These are phyloP conservation scores for Hypoxylon sp. DNA, from an alignment of 2,329 filamentous ascomycete species.

Conservation along the genomic window DNA sequence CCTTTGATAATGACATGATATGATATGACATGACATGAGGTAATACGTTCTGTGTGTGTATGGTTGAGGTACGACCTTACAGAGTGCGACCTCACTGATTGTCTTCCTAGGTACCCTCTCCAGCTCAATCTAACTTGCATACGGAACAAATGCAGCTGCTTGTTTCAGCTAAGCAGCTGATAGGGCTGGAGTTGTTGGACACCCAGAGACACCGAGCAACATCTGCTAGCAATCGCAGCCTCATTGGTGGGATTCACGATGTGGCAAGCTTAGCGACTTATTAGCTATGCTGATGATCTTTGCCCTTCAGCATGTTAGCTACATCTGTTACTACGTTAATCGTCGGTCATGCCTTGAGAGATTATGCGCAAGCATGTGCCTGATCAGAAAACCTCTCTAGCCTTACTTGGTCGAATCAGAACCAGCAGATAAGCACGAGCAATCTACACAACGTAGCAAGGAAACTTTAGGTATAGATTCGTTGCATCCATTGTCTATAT, in stretches of 20 bases:
- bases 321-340: constrained; percentile 20
- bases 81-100: constrained; percentile 22
- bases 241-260: constrained; percentile 29
- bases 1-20: constrained; percentile 28
- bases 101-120: constrained; percentile 25
- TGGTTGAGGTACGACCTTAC: constrained; percentile 19
- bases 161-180: constrained; percentile 46
- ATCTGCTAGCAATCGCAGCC: constrained; percentile 19
- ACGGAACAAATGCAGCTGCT: constrained; percentile 36
- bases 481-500: constrained; percentile 12
- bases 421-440: constrained; percentile 23
- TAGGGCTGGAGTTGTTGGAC: constrained; percentile 40
- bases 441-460: constrained; percentile 4
- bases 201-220: constrained; percentile 28
- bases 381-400: constrained; percentile 17
- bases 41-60: constrained; percentile 27
- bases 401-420: constrained; percentile 22
- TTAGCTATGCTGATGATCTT: constrained; percentile 25
- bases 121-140: constrained; percentile 46
- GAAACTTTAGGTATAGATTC: constrained; percentile 14
- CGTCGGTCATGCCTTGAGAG: constrained; percentile 35
- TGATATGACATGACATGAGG: constrained; percentile 23
- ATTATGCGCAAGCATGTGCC: constrained; percentile 36
- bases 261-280: constrained; percentile 31
- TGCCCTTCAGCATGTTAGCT: constrained; percentile 20